Percentiles rank a stretch among this genome's conserved stretches.
These are phyloP conservation scores for Fusarium concolor DNA, from an alignment of 2,329 filamentous ascomycete genomes.

Conservation along the genomic window DNA sequence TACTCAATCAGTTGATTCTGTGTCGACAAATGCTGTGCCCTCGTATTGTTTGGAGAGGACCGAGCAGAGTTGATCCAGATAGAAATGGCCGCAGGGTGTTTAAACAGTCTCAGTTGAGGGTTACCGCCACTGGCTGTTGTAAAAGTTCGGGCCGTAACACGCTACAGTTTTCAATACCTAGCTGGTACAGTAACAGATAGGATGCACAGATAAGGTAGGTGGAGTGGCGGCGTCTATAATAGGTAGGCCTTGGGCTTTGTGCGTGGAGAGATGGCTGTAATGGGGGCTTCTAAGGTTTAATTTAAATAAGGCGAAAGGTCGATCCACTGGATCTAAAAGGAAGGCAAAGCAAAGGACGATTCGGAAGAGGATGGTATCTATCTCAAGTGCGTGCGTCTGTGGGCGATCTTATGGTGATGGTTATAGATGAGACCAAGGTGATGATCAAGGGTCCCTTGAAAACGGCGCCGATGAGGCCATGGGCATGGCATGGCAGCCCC, in stretches of 20 bases:
- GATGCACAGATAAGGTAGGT: constrained; percentile 8
- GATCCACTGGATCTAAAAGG: constrained; percentile 21
- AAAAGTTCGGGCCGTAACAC: background rate
- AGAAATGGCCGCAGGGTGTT: background rate
- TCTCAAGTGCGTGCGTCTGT: constrained; percentile 8
- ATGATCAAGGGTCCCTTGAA: constrained; percentile 28
- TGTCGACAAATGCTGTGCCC: background rate
- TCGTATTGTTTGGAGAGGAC: background rate
- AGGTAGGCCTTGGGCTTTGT: constrained; percentile 6
- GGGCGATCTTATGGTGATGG: constrained; percentile 31
- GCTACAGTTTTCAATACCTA: background rate
- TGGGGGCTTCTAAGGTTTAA: constrained; percentile 20
- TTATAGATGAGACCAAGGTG: constrained; percentile 26
- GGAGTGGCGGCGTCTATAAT: constrained; percentile 27
- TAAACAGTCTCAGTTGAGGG: background rate
- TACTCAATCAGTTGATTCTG: constrained; percentile 1
- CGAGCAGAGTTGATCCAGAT: background rate
- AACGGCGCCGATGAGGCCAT: constrained; percentile 31
- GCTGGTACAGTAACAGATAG: constrained; percentile 2
- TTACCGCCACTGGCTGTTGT: constrained; percentile 4
- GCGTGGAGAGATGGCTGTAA: constrained; percentile 10
- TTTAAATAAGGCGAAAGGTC: constrained; percentile 16
- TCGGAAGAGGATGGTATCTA: constrained; percentile 14
- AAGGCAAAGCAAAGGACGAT: background rate
- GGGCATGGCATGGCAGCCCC: constrained; percentile 31